Evolutionary conservation across 73 alveolate genomes (phyloP).

Genomic region (Paramecium pentaurelia): DNA sequence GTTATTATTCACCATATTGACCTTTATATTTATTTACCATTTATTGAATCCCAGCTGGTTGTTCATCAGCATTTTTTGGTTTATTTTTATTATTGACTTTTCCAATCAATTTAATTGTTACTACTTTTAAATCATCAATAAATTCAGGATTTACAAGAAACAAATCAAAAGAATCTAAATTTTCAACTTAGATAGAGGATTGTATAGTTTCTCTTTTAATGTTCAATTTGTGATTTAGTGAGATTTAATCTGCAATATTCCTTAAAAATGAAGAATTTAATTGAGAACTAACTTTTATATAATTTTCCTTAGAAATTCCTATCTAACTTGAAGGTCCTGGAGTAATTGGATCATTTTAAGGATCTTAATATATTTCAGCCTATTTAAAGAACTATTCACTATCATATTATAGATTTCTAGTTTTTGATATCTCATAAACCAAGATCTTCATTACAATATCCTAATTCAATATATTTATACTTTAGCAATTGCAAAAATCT

Average conservation of each 20-base stretch:
- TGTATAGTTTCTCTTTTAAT: not conserved
- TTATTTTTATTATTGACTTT: not conserved
- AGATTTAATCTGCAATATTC: not conserved
- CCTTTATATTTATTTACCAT: not conserved
- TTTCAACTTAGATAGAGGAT: not conserved
- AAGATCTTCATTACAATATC: conserved; percentile 42
- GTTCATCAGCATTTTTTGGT: not conserved
- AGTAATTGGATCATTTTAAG: not conserved
- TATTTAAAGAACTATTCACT: conserved; percentile 38
- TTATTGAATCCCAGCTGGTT: not conserved
- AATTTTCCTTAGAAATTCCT: not conserved
- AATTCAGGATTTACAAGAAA: not conserved
- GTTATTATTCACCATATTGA: not conserved
- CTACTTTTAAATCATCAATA: not conserved
- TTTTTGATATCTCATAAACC: conserved; percentile 26
- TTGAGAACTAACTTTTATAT: not conserved
- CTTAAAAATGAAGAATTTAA: conserved; percentile 13
- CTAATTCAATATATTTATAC: not conserved
- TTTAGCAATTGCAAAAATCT: conserved; percentile 40
- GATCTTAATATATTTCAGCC: conserved; percentile 22
- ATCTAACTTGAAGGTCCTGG: conserved; percentile 33
- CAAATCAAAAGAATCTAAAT: not conserved
- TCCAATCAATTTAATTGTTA: not conserved
- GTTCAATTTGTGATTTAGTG: not conserved
- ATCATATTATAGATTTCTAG: conserved; percentile 17